Evolutionary conservation across 1,284 basidiomycete species (phyloP).

Genomic region (Apiotrichum akiyoshidainum): DNA sequence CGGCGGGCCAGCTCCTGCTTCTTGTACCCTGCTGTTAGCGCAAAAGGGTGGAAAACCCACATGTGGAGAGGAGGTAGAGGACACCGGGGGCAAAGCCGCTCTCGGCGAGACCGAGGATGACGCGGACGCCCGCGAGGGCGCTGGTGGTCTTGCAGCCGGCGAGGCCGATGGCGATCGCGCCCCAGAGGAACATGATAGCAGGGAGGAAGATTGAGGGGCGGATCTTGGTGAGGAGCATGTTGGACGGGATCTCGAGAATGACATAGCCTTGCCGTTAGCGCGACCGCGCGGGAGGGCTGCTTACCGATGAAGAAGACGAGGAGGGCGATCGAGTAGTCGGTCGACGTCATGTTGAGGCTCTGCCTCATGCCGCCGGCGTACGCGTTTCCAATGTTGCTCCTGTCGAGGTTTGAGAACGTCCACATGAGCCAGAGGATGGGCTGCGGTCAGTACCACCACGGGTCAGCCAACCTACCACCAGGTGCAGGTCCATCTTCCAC

Average conservation of each 20-base stretch:
- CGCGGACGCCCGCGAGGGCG: conserved; percentile 20
- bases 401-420: conserved; percentile 15
- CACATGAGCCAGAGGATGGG: conserved; percentile 25
- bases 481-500: conserved; percentile 19
- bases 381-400: conserved; percentile 24
- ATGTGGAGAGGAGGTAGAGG: conserved; percentile 9
- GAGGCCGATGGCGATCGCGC: conserved; percentile 15
- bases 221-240: conserved; percentile 25
- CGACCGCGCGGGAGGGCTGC: neutral
- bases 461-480: conserved; percentile 6
- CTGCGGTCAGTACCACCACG: neutral
- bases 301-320: conserved; percentile 18
- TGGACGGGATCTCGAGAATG: conserved; percentile 25
- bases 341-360: conserved; percentile 9
- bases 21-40: conserved; percentile 22
- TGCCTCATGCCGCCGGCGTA: conserved; percentile 20
- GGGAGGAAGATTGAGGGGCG: conserved; percentile 30
- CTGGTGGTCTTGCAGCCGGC: conserved; percentile 10
- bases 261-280: conserved; percentile 3
- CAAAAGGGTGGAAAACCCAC: conserved; percentile 11
- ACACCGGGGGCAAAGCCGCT: conserved; percentile 17
- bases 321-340: conserved; percentile 13
- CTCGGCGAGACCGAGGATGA: conserved; percentile 16
- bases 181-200: conserved; percentile 27
- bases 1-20: conserved; percentile 13